A percentile compares a stretch with the other conserved stretches of the same genome.
Conservation (phyloP, 2,329 filamentous ascomycete species). For the Venturia asperata region DNA sequence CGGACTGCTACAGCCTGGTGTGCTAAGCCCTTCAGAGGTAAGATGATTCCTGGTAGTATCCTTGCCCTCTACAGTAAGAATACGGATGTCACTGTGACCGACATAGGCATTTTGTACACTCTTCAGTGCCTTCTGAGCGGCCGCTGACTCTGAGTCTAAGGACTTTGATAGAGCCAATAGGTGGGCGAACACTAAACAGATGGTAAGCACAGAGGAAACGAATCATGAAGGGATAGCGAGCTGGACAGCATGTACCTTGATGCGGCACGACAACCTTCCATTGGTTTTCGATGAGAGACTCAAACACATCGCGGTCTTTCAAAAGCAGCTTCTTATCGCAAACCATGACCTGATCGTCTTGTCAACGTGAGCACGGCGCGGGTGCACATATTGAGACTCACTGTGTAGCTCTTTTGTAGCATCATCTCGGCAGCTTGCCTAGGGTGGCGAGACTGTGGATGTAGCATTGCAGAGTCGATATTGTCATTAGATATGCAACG, state of each 20-base stretch:
- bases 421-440: neutral
- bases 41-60: slow-evolving; percentile 13
- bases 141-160: neutral
- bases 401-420: neutral
- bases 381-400: neutral
- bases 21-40: neutral
- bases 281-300: neutral
- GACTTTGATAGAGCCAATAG: neutral
- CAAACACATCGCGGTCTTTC: slow-evolving; percentile 15
- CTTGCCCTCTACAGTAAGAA: slow-evolving; percentile 8
- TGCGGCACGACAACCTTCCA: slow-evolving; percentile 15
- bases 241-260: slow-evolving; percentile 1
- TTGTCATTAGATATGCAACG: too few relatives aligned
- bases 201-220: too few relatives aligned
- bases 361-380: neutral
- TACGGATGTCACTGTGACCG: neutral
- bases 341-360: neutral
- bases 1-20: neutral
- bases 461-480: neutral
- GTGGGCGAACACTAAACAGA: neutral
- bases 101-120: neutral
- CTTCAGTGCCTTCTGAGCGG: neutral
- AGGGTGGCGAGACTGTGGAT: neutral
- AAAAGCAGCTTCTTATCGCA: slow-evolving; percentile 9
- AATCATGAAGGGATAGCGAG: too few relatives aligned